A percentile compares a stretch with the other conserved stretches of the same genome.
Conservation (phyloP, 768 basidiomycete genomes). For the Antrodiella citrinella region DNA sequence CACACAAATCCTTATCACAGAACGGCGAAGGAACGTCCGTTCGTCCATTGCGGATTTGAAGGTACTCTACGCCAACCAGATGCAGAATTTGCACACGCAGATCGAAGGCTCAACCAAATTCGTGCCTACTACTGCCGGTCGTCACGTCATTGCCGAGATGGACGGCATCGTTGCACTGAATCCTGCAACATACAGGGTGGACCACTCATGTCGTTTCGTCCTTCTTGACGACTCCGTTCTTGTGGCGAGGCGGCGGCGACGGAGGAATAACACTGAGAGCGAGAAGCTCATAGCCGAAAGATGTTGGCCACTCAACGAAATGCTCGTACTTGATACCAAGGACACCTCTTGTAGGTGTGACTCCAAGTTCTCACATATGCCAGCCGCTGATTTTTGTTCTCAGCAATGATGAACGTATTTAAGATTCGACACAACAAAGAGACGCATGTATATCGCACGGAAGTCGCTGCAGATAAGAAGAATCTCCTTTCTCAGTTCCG, state of each 20-base stretch:
- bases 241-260: slow-evolving; percentile 70
- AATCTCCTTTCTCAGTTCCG: slow-evolving; percentile 77
- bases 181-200: slow-evolving; percentile 90
- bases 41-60: slow-evolving; percentile 96
- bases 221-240: slow-evolving; percentile 87
- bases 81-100: slow-evolving; percentile 81
- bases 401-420: slow-evolving; percentile 90
- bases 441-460: slow-evolving; percentile 88
- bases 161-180: slow-evolving; percentile 80
- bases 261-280: slow-evolving; percentile 48
- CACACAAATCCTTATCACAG: slow-evolving; percentile 16
- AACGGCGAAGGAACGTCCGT: slow-evolving; percentile 56
- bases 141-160: slow-evolving; percentile 85
- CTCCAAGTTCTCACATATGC: too few species aligned
- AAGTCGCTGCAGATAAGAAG: slow-evolving; percentile 78
- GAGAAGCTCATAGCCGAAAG: slow-evolving; percentile 85
- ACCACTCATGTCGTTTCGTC: slow-evolving; percentile 82
- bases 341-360: slow-evolving; percentile 70
- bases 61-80: slow-evolving; percentile 89
- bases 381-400: too few species aligned
- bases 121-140: slow-evolving; percentile 81
- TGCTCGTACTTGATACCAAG: slow-evolving; percentile 93
- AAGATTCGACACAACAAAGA: slow-evolving; percentile 93
- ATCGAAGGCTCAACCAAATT: slow-evolving; percentile 96
- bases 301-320: slow-evolving; percentile 91